Evolutionary conservation across 1,139 yeast species (phyloP).

Genomic region (Hanseniaspora uvarum): DNA sequence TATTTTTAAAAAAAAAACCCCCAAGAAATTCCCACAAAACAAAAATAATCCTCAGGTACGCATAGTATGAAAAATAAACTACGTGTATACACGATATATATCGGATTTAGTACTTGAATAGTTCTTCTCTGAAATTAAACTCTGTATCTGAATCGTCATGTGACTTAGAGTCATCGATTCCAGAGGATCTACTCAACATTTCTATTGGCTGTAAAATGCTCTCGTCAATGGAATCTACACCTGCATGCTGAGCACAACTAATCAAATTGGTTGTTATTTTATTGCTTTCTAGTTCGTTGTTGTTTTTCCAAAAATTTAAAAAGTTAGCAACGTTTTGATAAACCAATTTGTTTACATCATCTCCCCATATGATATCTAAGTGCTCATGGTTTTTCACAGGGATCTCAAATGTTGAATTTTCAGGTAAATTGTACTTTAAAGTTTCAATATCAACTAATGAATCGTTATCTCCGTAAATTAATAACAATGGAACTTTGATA

Average conservation of each 20-base stretch:
- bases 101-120: slow-evolving; percentile 1
- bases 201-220: not conserved
- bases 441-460: slow-evolving; percentile 75
- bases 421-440: slow-evolving; percentile 40
- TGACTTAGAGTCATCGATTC: not conserved
- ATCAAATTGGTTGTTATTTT: not conserved
- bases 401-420: slow-evolving; percentile 29
- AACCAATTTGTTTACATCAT: slow-evolving; percentile 31
- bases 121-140: slow-evolving; percentile 4
- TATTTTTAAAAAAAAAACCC: no score
- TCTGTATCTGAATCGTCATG: not conserved
- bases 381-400: slow-evolving; percentile 52
- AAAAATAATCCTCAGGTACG: no score
- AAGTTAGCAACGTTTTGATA: slow-evolving; percentile 25
- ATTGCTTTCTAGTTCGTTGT: not conserved
- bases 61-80: not conserved
- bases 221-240: slow-evolving; percentile 2
- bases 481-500: slow-evolving; percentile 57
- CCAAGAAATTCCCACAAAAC: no score
- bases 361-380: slow-evolving; percentile 83
- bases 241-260: not conserved
- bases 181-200: not conserved
- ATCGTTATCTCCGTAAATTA: slow-evolving; percentile 72
- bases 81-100: not conserved
- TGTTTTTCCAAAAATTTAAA: slow-evolving; percentile 9